A percentile compares a stretch with the other conserved stretches of the same genome.
Conservation (phyloP, 1,284 basidiomycete species). For the Rhodotorula sp. region DNA sequence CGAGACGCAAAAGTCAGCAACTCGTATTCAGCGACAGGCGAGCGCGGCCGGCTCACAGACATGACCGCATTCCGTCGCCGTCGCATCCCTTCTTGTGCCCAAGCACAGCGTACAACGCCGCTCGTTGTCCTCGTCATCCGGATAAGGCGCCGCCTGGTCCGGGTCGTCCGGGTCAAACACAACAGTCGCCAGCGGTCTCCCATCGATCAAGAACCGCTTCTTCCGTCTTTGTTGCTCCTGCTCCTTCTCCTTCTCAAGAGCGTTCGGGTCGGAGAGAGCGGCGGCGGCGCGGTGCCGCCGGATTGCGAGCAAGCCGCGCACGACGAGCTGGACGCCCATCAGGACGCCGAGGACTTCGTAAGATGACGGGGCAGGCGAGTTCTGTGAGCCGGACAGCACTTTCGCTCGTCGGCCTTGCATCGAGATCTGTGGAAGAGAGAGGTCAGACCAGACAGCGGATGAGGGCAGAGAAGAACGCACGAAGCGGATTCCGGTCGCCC, state of each 20-base stretch:
- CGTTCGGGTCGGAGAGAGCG: conserved; percentile 14
- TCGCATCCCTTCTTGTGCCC: conserved; percentile 45
- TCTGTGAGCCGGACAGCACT: background rate
- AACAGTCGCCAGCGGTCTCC: conserved; percentile 30
- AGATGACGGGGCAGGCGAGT: conserved; percentile 44
- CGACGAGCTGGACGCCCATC: conserved; percentile 46
- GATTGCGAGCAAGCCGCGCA: conserved; percentile 42
- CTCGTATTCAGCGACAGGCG: no score
- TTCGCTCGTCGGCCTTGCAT: conserved; percentile 37
- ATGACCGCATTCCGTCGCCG: conserved; percentile 50
- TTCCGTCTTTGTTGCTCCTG: background rate
- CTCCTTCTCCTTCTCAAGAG: background rate
- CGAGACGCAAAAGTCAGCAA: no score
- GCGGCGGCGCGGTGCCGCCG: conserved; percentile 24
- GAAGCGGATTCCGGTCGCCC: conserved; percentile 46
- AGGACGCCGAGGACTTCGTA: conserved; percentile 50
- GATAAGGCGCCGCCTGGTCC: conserved; percentile 36
- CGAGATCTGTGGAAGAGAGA: conserved; percentile 21
- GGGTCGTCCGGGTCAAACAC: conserved; percentile 44
- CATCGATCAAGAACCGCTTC: conserved; percentile 40
- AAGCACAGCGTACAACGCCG: conserved; percentile 50
- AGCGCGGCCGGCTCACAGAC: conserved; percentile 45
- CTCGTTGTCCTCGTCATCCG: conserved; percentile 40
- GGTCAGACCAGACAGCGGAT: background rate
- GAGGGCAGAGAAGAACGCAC: conserved; percentile 24